Evolutionary conservation across 129 eudicot genomes (phyloP).

Genomic region (Flaveria trinervia): DNA sequence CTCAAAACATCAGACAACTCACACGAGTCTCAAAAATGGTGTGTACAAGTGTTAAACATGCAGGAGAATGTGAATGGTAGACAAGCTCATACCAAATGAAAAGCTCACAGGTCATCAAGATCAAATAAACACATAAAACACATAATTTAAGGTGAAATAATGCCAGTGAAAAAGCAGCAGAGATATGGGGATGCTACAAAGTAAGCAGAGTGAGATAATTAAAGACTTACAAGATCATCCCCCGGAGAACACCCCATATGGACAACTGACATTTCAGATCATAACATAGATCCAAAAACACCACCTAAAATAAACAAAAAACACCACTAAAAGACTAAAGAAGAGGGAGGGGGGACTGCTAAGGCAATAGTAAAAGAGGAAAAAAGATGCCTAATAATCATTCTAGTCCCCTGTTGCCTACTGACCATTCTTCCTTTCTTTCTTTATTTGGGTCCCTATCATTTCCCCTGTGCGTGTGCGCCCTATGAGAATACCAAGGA

Average conservation of each 20-base stretch:
- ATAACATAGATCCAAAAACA: conserved; percentile 13
- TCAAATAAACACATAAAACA: background rate
- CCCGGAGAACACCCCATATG: conserved; percentile 5
- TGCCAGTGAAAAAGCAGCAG: background rate
- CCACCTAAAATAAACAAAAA: conserved; percentile 27
- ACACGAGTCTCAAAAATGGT: too few species aligned
- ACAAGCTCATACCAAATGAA: background rate
- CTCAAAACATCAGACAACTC: background rate
- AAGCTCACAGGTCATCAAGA: background rate
- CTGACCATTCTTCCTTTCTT: conserved; percentile 40
- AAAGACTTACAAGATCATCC: conserved; percentile 7
- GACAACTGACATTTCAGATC: conserved; percentile 8
- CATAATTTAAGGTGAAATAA: background rate
- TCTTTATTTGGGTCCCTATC: conserved; percentile 53
- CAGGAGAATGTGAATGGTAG: too few species aligned
- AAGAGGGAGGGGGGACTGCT: conserved; percentile 28
- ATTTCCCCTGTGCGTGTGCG: conserved; percentile 35
- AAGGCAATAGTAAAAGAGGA: conserved; percentile 46
- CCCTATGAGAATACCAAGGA: conserved; percentile 11
- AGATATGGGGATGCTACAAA: background rate
- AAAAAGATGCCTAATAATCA: conserved; percentile 41
- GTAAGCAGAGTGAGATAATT: conserved; percentile 6
- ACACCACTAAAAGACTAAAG: conserved; percentile 18
- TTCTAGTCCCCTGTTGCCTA: conserved; percentile 28
- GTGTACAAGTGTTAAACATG: too few species aligned